phyloP scores from a whole-genome alignment of 225 moss, liverwort and hornwort genomes.

The Takakia lepidozioides region DNA sequence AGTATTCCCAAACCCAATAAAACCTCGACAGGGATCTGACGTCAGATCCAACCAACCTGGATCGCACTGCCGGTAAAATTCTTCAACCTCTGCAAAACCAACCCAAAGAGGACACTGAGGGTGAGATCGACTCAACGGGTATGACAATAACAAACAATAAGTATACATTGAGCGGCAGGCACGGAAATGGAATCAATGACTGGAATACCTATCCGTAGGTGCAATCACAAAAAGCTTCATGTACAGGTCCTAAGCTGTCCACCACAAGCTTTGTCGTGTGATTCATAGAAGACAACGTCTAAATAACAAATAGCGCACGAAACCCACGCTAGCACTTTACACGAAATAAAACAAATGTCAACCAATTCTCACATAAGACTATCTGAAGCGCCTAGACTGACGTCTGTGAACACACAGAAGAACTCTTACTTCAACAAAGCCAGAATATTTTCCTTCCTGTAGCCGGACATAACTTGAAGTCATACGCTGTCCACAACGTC shows the following conservation, averaged over 20 bases:
- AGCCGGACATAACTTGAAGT: background rate
- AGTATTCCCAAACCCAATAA: too few species aligned
- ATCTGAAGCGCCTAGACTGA: background rate
- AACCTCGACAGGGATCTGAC: background rate
- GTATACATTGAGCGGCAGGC: background rate
- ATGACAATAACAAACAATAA: background rate
- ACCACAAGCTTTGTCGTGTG: too few species aligned
- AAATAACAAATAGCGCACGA: too few species aligned
- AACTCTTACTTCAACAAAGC: background rate
- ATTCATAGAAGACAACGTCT: too few species aligned
- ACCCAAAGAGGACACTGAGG: background rate
- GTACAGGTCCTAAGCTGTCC: background rate
- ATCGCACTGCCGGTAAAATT: conserved; percentile 60
- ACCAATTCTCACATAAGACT: background rate
- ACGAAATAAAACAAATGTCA: background rate
- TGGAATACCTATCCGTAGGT: background rate
- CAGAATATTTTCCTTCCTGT: background rate
- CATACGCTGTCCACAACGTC: too few species aligned
- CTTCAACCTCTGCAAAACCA: conserved; percentile 45
- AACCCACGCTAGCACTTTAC: too few species aligned
- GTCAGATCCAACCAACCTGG: conserved; percentile 24
- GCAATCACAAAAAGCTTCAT: background rate
- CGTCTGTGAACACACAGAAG: background rate
- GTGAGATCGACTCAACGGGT: too few species aligned
- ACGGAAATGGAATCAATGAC: background rate